Evolutionary conservation across 2,329 filamentous ascomycete species (phyloP).

Genomic region (Aspergillus sp.): DNA sequence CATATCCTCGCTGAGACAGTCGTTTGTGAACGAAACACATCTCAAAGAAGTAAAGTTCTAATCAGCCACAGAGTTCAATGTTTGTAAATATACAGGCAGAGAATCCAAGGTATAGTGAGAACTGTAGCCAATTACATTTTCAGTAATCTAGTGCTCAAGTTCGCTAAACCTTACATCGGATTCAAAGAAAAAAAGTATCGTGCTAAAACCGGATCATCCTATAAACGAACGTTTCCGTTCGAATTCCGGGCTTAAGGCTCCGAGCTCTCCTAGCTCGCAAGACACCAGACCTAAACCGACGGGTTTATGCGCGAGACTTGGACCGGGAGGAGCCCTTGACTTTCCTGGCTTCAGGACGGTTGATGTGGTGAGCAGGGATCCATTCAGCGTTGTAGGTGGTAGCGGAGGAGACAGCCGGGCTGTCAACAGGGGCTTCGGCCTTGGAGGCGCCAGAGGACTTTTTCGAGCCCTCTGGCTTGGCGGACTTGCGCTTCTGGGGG

Average conservation of each 20-base stretch:
- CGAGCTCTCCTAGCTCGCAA: not conserved
- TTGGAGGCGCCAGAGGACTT: conserved; percentile 62
- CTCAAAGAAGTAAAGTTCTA: conserved; percentile 7
- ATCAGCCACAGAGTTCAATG: conserved; percentile 16
- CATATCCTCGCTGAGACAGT: conserved; percentile 1
- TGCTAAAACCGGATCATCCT: conserved; percentile 5
- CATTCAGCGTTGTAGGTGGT: conserved; percentile 88
- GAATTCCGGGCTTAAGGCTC: not conserved
- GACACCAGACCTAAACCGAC: not conserved
- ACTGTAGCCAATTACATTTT: conserved; percentile 20
- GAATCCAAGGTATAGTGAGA: conserved; percentile 17
- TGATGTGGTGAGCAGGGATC: conserved; percentile 88
- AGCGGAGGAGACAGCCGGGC: conserved; percentile 66
- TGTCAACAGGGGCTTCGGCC: conserved; percentile 65
- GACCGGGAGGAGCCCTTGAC: conserved; percentile 52
- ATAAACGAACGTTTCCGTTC: conserved; percentile 10
- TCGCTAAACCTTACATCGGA: conserved; percentile 10
- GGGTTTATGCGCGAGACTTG: conserved; percentile 35
- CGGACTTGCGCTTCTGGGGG: conserved; percentile 70
- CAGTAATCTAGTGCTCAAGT: conserved; percentile 18
- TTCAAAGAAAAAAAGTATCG: conserved; percentile 9
- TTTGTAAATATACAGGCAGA: conserved; percentile 25
- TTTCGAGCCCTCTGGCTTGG: conserved; percentile 66
- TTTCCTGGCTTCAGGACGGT: conserved; percentile 71
- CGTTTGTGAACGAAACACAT: conserved; percentile 8